Evolutionary conservation across 2,329 filamentous ascomycete genomes (phyloP).

Genomic region (Xylariaceae sp.): DNA sequence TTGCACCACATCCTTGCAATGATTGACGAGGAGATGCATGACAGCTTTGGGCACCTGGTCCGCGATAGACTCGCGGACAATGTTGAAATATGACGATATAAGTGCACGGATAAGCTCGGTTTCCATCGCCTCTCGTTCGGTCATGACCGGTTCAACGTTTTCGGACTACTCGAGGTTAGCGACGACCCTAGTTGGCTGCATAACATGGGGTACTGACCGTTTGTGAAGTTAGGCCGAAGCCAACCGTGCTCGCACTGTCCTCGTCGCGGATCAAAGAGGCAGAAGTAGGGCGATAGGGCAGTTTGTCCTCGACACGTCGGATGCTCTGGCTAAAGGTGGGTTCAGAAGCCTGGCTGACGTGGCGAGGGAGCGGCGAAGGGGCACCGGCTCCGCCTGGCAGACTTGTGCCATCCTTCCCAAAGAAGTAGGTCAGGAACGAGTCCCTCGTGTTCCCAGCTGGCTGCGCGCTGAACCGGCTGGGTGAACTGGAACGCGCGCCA

Average conservation of each 20-base stretch:
- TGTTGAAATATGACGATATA: constrained; percentile 98
- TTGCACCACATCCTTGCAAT: constrained; percentile 96
- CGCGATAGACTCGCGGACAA: constrained; percentile 95
- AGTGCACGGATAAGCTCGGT: constrained; percentile 94
- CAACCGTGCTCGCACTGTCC: constrained; percentile 34
- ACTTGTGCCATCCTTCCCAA: constrained; percentile 79
- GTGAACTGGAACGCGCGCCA: constrained; percentile 56
- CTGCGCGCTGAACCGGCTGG: constrained; percentile 56
- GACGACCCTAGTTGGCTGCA: constrained; percentile 7
- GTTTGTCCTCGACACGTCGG: constrained; percentile 60
- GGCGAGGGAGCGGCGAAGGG: constrained; percentile 46
- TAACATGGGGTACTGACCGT: constrained; percentile 47
- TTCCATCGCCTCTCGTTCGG: constrained; percentile 93
- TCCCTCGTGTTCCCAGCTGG: constrained; percentile 64
- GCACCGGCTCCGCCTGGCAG: constrained; percentile 38
- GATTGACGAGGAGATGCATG: constrained; percentile 97
- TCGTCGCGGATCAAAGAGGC: constrained; percentile 26
- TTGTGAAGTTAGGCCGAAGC: constrained; percentile 44
- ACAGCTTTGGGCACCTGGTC: constrained; percentile 98
- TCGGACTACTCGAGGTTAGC: constrained; percentile 39
- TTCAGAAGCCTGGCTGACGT: constrained; percentile 74
- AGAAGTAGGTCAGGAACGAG: constrained; percentile 97
- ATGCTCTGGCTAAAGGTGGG: constrained; percentile 80
- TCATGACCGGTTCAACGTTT: constrained; percentile 76
- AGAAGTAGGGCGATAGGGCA: constrained; percentile 46